A percentile compares a stretch with the other conserved stretches of the same genome.
Evolutionary conservation across 2,329 filamentous ascomycete species (phyloP).

Genomic region (Xylaria polymorpha): DNA sequence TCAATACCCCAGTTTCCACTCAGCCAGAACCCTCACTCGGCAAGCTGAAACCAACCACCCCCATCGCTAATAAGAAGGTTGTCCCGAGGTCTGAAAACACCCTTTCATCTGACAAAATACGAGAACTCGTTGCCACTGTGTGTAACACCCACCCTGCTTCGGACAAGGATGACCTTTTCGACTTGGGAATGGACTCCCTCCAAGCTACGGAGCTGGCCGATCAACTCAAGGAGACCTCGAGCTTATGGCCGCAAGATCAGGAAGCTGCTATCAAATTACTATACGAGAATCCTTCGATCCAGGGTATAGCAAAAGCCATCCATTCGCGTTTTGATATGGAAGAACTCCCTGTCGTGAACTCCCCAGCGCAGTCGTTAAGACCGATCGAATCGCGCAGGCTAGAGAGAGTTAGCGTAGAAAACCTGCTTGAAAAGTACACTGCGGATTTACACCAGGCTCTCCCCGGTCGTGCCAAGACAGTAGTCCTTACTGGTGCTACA

Average conservation of each 20-base stretch:
- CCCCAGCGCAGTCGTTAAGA: not conserved
- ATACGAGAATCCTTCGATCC: conserved; percentile 38
- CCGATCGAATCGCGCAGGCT: not conserved
- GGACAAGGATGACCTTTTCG: conserved; percentile 36
- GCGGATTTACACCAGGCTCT: not conserved
- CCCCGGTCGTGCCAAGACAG: not conserved
- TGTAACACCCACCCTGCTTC: conserved; percentile 2
- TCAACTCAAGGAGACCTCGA: conserved; percentile 2
- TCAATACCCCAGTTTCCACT: not conserved
- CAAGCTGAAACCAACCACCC: not conserved
- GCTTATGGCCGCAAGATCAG: conserved; percentile 23
- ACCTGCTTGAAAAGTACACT: conserved; percentile 28
- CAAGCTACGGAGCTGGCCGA: conserved; percentile 36
- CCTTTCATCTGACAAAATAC: not conserved
- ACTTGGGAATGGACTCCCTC: conserved; percentile 38
- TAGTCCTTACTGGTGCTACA: conserved; percentile 52
- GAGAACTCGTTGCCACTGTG: conserved; percentile 1
- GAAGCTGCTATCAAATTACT: conserved; percentile 31
- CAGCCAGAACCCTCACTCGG: not conserved
- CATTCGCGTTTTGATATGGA: not conserved
- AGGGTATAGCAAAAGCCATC: conserved; percentile 23
- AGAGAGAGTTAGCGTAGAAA: conserved; percentile 13
- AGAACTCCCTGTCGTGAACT: not conserved
- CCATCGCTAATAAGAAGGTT: not conserved
- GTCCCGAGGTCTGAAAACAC: not conserved